These are phyloP conservation scores for Hansenula anomala DNA, from an alignment of 1,139 yeast species.

Conservation along the genomic window DNA sequence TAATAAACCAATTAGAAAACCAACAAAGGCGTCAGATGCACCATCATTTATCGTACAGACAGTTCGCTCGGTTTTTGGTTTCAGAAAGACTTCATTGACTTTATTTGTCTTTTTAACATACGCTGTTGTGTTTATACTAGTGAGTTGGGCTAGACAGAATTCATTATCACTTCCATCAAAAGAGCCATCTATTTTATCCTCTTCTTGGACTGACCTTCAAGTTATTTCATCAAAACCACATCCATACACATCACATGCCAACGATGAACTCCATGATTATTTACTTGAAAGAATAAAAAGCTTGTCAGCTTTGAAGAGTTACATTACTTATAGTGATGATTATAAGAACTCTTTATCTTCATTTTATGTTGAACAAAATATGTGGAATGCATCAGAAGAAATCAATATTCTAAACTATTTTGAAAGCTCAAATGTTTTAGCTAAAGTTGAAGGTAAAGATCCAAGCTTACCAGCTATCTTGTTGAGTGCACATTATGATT, in stretches of 20 bases:
- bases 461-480: conserved; percentile 58
- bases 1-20: neutral
- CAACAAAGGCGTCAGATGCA: neutral
- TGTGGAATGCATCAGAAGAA: conserved; percentile 34
- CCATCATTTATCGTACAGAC: conserved; percentile 11
- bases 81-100: conserved; percentile 56
- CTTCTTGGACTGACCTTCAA: conserved; percentile 69
- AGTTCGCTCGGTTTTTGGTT: conserved; percentile 37
- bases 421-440: conserved; percentile 77
- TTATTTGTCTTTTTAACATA: conserved; percentile 42
- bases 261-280: conserved; percentile 72
- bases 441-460: conserved; percentile 62
- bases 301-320: conserved; percentile 23
- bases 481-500: conserved; percentile 83
- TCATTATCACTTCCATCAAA: conserved; percentile 38
- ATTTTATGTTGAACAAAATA: conserved; percentile 43
- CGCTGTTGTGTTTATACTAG: conserved; percentile 29
- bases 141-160: conserved; percentile 27
- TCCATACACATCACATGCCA: conserved; percentile 73
- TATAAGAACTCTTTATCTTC: conserved; percentile 42
- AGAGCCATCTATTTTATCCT: conserved; percentile 35
- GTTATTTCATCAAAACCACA: conserved; percentile 61
- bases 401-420: conserved; percentile 54
- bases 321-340: conserved; percentile 39
- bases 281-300: conserved; percentile 40